A percentile compares a stretch with the other conserved stretches of the same genome.
Evolutionary conservation across 495 filamentous ascomycete genomes (phyloP).

Genomic region (Bathelium albidoporum): DNA sequence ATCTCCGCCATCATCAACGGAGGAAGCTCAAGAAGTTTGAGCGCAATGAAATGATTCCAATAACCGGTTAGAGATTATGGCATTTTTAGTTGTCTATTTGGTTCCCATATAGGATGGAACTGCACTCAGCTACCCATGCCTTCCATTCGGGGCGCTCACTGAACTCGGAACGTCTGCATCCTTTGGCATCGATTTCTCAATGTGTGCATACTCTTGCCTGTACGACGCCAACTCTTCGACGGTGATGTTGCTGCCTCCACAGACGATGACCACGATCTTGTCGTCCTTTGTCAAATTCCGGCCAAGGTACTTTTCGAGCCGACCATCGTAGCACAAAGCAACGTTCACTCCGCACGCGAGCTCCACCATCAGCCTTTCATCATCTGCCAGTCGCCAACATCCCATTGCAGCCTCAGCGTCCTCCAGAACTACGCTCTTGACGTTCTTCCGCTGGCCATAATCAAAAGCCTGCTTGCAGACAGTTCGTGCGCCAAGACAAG

Average conservation of each 20-base stretch:
- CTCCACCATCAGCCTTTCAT: slow-evolving; percentile 72
- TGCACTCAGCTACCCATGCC: neutral
- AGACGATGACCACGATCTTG: slow-evolving; percentile 77
- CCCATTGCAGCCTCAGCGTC: slow-evolving; percentile 76
- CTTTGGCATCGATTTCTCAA: slow-evolving; percentile 13
- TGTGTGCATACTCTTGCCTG: slow-evolving; percentile 41
- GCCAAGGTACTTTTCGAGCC: slow-evolving; percentile 52
- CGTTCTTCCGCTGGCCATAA: slow-evolving; percentile 33
- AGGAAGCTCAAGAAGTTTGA: neutral
- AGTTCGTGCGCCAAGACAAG: slow-evolving; percentile 60
- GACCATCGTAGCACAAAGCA: slow-evolving; percentile 47
- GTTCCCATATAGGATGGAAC: no score
- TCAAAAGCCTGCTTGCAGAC: slow-evolving; percentile 66
- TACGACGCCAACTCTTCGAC: slow-evolving; percentile 56
- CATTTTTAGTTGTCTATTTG: no score
- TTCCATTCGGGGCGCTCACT: slow-evolving; percentile 13
- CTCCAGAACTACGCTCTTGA: slow-evolving; percentile 58
- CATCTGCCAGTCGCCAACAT: slow-evolving; percentile 65
- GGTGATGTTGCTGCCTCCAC: slow-evolving; percentile 71
- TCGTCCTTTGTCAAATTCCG: slow-evolving; percentile 44
- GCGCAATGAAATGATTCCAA: neutral
- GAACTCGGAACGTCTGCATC: slow-evolving; percentile 18
- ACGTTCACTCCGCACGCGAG: slow-evolving; percentile 63
- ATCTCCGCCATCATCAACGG: neutral
- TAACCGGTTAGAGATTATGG: neutral